Conservation (phyloP, 2,329 filamentous ascomycete genomes). For the Phialemonium atrogriseum region DNA sequence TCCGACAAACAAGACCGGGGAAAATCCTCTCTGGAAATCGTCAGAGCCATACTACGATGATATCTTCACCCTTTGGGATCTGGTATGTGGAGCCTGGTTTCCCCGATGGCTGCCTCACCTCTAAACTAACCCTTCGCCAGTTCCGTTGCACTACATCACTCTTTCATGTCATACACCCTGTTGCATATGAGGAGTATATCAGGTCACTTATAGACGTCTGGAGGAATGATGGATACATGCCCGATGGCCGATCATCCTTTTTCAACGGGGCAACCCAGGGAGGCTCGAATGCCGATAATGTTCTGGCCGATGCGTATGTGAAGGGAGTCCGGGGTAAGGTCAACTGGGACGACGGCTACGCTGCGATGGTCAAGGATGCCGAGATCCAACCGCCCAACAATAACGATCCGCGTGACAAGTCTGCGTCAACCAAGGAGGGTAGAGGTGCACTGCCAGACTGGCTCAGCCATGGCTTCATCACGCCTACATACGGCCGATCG, state of each 20-base stretch:
- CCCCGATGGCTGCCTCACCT: not conserved
- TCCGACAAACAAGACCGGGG: slow-evolving; percentile 62
- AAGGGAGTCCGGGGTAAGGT: slow-evolving; percentile 57
- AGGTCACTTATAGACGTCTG: slow-evolving; percentile 62
- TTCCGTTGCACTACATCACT: slow-evolving; percentile 59
- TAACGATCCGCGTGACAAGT: slow-evolving; percentile 44
- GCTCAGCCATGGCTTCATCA: slow-evolving; percentile 57
- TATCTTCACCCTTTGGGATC: slow-evolving; percentile 61
- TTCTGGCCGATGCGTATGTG: slow-evolving; percentile 64
- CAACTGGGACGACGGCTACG: slow-evolving; percentile 55
- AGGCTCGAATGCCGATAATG: slow-evolving; percentile 62
- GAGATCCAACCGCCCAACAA: slow-evolving; percentile 54
- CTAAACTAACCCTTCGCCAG: slow-evolving; percentile 20
- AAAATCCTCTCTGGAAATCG: slow-evolving; percentile 59
- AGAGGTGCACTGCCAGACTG: slow-evolving; percentile 63
- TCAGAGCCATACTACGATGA: slow-evolving; percentile 64
- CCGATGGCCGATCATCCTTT: slow-evolving; percentile 59
- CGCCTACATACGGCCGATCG: slow-evolving; percentile 50
- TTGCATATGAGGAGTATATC: slow-evolving; percentile 55
- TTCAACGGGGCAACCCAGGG: slow-evolving; percentile 63
- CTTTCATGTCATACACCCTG: slow-evolving; percentile 56
- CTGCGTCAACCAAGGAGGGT: slow-evolving; percentile 58
- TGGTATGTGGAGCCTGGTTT: slow-evolving; percentile 17
- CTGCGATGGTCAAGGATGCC: slow-evolving; percentile 59
- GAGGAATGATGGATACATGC: slow-evolving; percentile 55